Base-by-base conservation (phyloP, 139 green algal genomes). In the Chlorella sorokiniana region DNA sequence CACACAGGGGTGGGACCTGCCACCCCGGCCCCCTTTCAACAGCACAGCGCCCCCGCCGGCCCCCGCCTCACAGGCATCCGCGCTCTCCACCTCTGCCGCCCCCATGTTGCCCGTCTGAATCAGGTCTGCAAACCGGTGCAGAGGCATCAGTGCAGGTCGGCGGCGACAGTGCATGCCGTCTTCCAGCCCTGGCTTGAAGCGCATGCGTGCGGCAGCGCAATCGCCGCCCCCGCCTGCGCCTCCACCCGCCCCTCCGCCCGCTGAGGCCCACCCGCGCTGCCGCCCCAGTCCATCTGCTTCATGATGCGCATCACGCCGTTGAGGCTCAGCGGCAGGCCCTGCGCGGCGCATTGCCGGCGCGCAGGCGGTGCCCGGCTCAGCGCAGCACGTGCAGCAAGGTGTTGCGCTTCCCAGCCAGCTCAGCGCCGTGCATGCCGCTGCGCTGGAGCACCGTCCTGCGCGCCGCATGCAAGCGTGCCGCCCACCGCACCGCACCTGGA, bases 201-300 rank as follows among this genome's bases (percentile, higher is more conserved):
- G n/a, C n/a, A n/a, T n/a, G 35, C 63, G n/a, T 70, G 35, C 63
- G 7, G 18, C 3, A 29, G 61, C 10, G 45, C 14, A 10, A 62
- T 5, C 52, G 16, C 59, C 25, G 27, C 3, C 29, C 23, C 3
- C 14, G 14, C 29, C 27, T 18, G 29, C 5, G 29, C 59, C 31
- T 14, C 16, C 23, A 38, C 48, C 16, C 48, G 16, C 48, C 48
- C 11, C 48, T 25, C 48, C 48, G 16, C 48, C 48, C 48, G 48
- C 48, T 59, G 48, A 16, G 14, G 14, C 67, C 44, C 72, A 79
- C 37, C 37, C 37, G n/a, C 51, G 25, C 16, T 37, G 16, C 61
- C 40, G 6, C 91, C 93, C 94, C 94, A 97, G 84, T 97, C 94
- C 94, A 97, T 97, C 40, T 84, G 81, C 23, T 93, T 84, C 78